Conservation (phyloP, 805 yeast species). For the Starmerella asiatica region DNA sequence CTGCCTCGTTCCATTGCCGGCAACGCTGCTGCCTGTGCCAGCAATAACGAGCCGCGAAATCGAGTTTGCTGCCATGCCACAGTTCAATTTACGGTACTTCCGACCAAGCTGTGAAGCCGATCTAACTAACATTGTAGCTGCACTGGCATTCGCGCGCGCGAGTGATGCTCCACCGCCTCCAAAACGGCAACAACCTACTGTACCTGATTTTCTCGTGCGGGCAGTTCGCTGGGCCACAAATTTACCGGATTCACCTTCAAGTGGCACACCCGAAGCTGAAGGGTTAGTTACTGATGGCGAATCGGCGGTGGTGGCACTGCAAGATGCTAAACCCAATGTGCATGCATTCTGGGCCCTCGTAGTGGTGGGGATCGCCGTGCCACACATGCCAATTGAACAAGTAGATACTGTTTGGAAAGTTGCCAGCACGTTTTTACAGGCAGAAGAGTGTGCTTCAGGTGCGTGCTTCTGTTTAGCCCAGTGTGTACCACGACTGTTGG, state of each 20-base stretch:
- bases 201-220: too few relatives aligned
- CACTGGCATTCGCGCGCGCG: conserved; percentile 2
- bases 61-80: conserved; percentile 7
- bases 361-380: too few relatives aligned
- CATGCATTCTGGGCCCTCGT: too few relatives aligned
- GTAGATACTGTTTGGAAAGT: conserved; percentile 5
- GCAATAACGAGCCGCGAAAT: conserved; percentile 8
- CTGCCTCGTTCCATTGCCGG: conserved; percentile 5
- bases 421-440: background rate
- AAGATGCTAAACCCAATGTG: too few relatives aligned
- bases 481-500: background rate
- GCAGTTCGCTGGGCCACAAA: too few relatives aligned
- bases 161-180: background rate
- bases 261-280: too few relatives aligned
- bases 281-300: too few relatives aligned
- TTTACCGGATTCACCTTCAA: too few relatives aligned
- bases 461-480: conserved; percentile 10
- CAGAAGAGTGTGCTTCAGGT: background rate
- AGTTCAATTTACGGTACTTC: conserved; percentile 4
- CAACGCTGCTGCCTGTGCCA: background rate
- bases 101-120: conserved; percentile 14
- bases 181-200: too few relatives aligned
- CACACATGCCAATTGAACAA: too few relatives aligned
- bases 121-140: conserved; percentile 6
- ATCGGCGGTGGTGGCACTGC: too few relatives aligned